Percentiles rank a stretch among this genome's conserved stretches.
phyloP scores from a whole-genome alignment of 2,329 filamentous ascomycete species.

The Furcasterigmium furcatum region DNA sequence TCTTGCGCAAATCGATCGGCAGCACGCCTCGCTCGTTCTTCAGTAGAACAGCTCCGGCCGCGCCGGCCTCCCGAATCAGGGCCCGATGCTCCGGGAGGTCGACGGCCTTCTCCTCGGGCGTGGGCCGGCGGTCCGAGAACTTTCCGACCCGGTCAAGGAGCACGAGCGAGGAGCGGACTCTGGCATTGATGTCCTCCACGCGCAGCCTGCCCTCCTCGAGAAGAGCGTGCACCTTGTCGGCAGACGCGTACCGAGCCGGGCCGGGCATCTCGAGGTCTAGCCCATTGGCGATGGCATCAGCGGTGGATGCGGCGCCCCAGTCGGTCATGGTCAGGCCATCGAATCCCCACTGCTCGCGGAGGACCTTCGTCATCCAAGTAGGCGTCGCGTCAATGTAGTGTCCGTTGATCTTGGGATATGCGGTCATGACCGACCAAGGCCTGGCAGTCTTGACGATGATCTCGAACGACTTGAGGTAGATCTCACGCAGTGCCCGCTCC shows the following conservation, averaged over 20 bases:
- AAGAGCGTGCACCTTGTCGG: constrained; percentile 37
- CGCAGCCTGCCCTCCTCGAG: constrained; percentile 72
- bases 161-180: constrained; percentile 53
- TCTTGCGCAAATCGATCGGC: constrained; percentile 59
- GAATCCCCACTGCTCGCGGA: constrained; percentile 38
- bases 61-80: constrained; percentile 33
- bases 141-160: constrained; percentile 46
- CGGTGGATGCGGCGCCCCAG: constrained; percentile 34
- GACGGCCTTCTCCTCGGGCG: constrained; percentile 45
- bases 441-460: constrained; percentile 36
- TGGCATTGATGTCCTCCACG: constrained; percentile 46
- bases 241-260: constrained; percentile 30
- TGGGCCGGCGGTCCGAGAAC: constrained; percentile 9
- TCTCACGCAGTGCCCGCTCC: constrained; percentile 27
- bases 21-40: constrained; percentile 66
- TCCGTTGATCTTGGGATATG: constrained; percentile 42
- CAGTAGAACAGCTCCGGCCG: constrained; percentile 67
- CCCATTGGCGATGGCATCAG: constrained; percentile 4
- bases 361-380: constrained; percentile 29
- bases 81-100: constrained; percentile 4
- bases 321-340: constrained; percentile 35
- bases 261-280: constrained; percentile 52
- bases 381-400: neutral
- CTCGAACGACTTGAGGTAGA: constrained; percentile 42
- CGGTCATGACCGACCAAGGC: constrained; percentile 42